phyloP scores from a whole-genome alignment of 2,329 filamentous ascomycete species.

The Sporothrix luriei region DNA sequence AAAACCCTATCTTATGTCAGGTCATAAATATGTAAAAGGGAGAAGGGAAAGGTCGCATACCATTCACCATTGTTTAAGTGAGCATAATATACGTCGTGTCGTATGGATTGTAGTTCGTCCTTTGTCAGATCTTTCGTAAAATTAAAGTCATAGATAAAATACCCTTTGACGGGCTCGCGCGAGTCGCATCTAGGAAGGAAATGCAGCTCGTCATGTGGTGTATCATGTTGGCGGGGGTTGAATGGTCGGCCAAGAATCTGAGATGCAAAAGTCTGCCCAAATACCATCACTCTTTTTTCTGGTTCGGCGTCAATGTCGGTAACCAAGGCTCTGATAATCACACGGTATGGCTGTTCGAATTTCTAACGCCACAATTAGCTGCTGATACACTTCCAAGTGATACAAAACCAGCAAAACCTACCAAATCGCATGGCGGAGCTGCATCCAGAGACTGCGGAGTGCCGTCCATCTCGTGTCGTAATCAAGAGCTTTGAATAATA shows the following conservation, averaged over 20 bases:
- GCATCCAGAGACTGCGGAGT: background rate
- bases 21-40: background rate
- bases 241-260: constrained; percentile 12
- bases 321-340: constrained; percentile 23
- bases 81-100: constrained; percentile 21
- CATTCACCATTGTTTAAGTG: constrained; percentile 6
- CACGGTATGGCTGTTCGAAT: background rate
- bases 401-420: background rate
- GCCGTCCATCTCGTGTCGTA: constrained; percentile 13
- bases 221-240: constrained; percentile 4
- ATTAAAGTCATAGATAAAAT: constrained; percentile 25
- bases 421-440: constrained; percentile 2
- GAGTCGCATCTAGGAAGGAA: constrained; percentile 9
- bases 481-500: too few species aligned
- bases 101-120: constrained; percentile 17
- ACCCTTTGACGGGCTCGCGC: constrained; percentile 11
- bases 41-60: constrained; percentile 19
- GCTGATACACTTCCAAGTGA: constrained; percentile 5
- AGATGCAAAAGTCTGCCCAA: constrained; percentile 13
- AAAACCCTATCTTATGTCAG: constrained; percentile 18
- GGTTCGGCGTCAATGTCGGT: constrained; percentile 19
- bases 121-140: constrained; percentile 18
- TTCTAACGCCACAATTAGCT: constrained; percentile 2
- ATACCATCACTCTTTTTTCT: background rate
- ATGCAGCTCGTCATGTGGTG: constrained; percentile 13